Evolutionary conservation across 2,329 filamentous ascomycete genomes (phyloP).

Genomic region (Aspergillus sp.): DNA sequence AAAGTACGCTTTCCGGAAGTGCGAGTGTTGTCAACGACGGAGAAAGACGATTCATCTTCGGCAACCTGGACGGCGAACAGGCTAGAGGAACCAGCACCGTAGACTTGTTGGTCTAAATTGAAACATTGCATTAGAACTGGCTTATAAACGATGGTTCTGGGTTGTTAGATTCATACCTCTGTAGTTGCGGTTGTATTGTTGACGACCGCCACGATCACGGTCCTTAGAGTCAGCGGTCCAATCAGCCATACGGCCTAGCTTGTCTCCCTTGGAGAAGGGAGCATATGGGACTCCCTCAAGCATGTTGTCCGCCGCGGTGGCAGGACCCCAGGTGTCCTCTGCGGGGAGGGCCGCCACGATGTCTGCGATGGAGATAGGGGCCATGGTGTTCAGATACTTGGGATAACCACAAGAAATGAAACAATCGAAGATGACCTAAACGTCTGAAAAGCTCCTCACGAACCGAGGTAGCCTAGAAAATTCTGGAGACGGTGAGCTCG

Average conservation of each 20-base stretch:
- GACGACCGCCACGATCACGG: slow-evolving; percentile 68
- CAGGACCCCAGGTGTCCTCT: slow-evolving; percentile 83
- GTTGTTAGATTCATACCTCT: slow-evolving; percentile 62
- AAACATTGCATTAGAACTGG: background rate
- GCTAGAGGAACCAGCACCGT: slow-evolving; percentile 82
- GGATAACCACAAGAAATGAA: slow-evolving; percentile 1
- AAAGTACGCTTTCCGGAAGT: slow-evolving; percentile 83
- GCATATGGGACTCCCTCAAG: slow-evolving; percentile 95
- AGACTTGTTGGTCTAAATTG: slow-evolving; percentile 86
- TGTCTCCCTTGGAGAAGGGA: slow-evolving; percentile 97
- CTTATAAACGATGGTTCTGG: background rate
- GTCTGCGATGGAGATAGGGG: slow-evolving; percentile 58
- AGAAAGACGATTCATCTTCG: slow-evolving; percentile 97
- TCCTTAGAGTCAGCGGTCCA: slow-evolving; percentile 91
- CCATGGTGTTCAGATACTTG: slow-evolving; percentile 39
- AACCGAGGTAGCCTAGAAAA: slow-evolving; percentile 4
- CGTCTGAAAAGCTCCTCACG: background rate
- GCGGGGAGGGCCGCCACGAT: slow-evolving; percentile 71
- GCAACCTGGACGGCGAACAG: slow-evolving; percentile 87
- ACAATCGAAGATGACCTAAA: background rate
- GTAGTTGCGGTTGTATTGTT: slow-evolving; percentile 90
- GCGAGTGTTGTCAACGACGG: slow-evolving; percentile 92
- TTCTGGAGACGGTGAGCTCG: slow-evolving; percentile 5
- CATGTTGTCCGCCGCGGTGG: slow-evolving; percentile 79
- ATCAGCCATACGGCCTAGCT: slow-evolving; percentile 98